Percentiles rank a stretch among this genome's conserved stretches.
phyloP scores from a whole-genome alignment of 2,329 filamentous ascomycete species.

The Venturia effusa region DNA sequence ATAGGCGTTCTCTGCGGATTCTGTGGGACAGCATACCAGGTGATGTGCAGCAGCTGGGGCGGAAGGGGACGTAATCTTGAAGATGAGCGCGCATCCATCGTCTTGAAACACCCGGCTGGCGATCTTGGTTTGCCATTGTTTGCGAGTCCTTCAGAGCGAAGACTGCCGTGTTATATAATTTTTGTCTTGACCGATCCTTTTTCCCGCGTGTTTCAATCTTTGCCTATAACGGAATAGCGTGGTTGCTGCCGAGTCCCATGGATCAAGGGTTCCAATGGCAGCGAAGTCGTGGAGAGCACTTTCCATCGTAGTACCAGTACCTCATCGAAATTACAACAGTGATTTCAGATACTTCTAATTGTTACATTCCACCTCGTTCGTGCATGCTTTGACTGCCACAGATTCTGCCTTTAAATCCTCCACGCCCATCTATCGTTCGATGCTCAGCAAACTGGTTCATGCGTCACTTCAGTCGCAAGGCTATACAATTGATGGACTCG shows the following conservation, averaged over 20 bases:
- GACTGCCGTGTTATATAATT: neutral
- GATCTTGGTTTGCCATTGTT: neutral
- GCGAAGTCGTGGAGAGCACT: neutral
- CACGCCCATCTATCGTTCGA: neutral
- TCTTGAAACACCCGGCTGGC: neutral
- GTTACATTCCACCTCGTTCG: neutral
- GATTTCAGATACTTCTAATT: neutral
- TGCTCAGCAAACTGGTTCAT: neutral
- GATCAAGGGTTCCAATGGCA: too few relatives aligned
- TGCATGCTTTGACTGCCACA: neutral
- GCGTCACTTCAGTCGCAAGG: neutral
- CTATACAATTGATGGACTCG: too few relatives aligned
- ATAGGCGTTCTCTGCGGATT: neutral
- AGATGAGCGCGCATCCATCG: neutral
- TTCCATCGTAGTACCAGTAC: neutral
- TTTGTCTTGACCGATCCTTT: neutral
- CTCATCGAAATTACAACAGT: neutral
- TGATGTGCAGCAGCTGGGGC: neutral
- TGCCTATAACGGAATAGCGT: neutral
- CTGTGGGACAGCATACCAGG: neutral
- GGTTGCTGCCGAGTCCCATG: too few relatives aligned
- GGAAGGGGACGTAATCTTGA: neutral
- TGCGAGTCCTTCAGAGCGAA: neutral
- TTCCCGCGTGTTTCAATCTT: neutral
- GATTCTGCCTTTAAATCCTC: neutral